Base-by-base conservation (phyloP, 345 rosid genomes). In the Lepidium aucheri region DNA sequence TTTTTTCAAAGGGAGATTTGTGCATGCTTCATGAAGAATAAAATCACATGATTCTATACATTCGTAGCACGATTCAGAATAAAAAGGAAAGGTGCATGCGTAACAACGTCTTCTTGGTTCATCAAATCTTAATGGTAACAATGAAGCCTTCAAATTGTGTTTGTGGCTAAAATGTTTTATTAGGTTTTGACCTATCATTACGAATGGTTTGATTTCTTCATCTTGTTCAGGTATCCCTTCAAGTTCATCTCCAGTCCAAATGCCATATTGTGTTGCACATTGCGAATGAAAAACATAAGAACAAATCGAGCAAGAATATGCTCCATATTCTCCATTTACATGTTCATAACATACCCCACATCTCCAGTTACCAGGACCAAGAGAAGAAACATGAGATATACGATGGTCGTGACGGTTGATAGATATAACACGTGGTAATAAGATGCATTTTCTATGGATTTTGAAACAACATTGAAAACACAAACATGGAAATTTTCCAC, bases 341-440 rank as follows among this genome's bases (percentile, higher is more conserved):
- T 3, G 2, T 6, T 34, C 59, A 16, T 54, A 17, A 35, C 60
- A 54, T 16, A 54, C 6, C 12, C 11, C 5, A 41, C 36, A 63
- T 1, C 6, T 8, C 68, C 47, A 46, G 8, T 35, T 17, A 2
- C 57, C 35, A 9, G 1, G 35, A 7, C 46, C 57, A 41, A 41
- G 42, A 13, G 33, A 65, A 17, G 12, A 40, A 12, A 15, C 7
- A 7, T 8, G 51, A 32, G 28, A 54, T 17, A 66, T 9, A 13
- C 45, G 62, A 26, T 66, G 70, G 13, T 40, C 22, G 3, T 66
- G 70, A 2, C 53, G 62, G 17, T 43, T 53, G 24, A 66, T 66
- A 9, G 14, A 4, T 20, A 66, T 53, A 15, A 53, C 60, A 3
- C 53, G 51, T 11, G 70, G 61, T 45, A 65, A 6, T 3, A 1